Percentiles rank a stretch among this genome's conserved stretches.
Conservation (phyloP, 139 green algal genomes). For the Zygnema cylindricum region DNA sequence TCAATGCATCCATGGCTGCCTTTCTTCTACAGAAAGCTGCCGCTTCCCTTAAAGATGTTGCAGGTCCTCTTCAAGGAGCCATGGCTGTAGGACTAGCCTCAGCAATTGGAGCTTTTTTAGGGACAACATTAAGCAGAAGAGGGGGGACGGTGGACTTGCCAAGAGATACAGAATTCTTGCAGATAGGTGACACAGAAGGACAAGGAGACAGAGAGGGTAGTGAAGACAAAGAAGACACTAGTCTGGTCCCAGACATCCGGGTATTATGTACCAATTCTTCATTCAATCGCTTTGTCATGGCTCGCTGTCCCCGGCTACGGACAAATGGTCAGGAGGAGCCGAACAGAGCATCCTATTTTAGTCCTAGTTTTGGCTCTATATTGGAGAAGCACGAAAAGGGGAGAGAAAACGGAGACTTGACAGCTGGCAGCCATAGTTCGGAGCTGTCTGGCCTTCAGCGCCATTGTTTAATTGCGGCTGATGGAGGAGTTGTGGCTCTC, state of each 20-base stretch:
- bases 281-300: neutral
- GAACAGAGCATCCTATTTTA: too few relatives aligned
- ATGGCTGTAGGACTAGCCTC: neutral
- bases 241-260: neutral
- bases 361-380: neutral
- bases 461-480: neutral
- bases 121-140: neutral
- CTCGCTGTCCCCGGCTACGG: neutral
- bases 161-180: neutral
- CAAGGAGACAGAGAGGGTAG: neutral
- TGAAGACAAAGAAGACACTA: neutral
- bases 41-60: too few relatives aligned
- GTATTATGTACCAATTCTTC: neutral
- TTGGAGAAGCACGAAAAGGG: neutral
- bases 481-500: conserved; percentile 11
- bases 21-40: too few relatives aligned
- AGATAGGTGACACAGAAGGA: neutral
- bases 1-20: too few relatives aligned
- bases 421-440: neutral
- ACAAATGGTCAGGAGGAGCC: too few relatives aligned
- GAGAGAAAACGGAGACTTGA: neutral
- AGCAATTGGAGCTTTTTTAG: neutral
- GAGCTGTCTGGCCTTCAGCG: conserved; percentile 9
- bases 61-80: neutral
- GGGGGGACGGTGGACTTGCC: neutral